Percentiles rank a stretch among this genome's conserved stretches.
phyloP scores from a whole-genome alignment of 805 yeast genomes.

The Babjeviella inositovora region DNA sequence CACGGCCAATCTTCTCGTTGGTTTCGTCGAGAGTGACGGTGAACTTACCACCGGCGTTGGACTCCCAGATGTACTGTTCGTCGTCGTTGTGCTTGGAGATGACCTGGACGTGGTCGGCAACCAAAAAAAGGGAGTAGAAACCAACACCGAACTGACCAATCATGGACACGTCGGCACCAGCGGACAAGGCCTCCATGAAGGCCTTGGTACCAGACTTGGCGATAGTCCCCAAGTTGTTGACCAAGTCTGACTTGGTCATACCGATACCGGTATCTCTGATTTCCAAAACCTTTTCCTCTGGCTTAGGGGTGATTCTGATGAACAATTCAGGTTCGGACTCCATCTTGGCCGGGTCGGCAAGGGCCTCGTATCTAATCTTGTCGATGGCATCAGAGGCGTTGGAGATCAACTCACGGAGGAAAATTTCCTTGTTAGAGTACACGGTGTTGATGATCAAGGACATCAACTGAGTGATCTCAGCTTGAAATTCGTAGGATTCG shows the following conservation, averaged over 20 bases:
- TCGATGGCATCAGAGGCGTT: slow-evolving; percentile 99
- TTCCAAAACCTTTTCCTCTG: slow-evolving; percentile 87
- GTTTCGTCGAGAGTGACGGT: slow-evolving; percentile 83
- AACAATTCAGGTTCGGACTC: slow-evolving; percentile 93
- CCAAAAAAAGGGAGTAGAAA: slow-evolving; percentile 98
- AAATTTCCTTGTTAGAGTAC: slow-evolving; percentile 97
- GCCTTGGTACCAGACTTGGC: slow-evolving; percentile 99
- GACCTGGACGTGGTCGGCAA: slow-evolving; percentile 97
- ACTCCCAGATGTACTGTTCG: slow-evolving; percentile 99
- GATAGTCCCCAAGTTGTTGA: slow-evolving; percentile 98
- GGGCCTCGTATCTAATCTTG: slow-evolving; percentile 93
- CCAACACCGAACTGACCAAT: slow-evolving; percentile 99
- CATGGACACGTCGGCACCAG: slow-evolving; percentile 99
- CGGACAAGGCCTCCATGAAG: slow-evolving; percentile 98
- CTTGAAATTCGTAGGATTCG: slow-evolving; percentile 94
- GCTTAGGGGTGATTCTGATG: slow-evolving; percentile 94
- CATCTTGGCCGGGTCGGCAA: slow-evolving; percentile 80
- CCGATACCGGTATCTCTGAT: slow-evolving; percentile 99
- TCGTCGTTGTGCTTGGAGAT: slow-evolving; percentile 97
- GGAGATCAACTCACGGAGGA: slow-evolving; percentile 96
- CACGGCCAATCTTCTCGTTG: slow-evolving; percentile 83
- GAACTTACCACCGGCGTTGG: slow-evolving; percentile 99
- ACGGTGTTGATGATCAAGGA: slow-evolving; percentile 99
- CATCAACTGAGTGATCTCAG: slow-evolving; percentile 99
- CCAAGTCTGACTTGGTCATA: slow-evolving; percentile 98